These are phyloP conservation scores for Sphagnum tenellum DNA, from an alignment of 225 moss, liverwort and hornwort species.

Conservation along the genomic window DNA sequence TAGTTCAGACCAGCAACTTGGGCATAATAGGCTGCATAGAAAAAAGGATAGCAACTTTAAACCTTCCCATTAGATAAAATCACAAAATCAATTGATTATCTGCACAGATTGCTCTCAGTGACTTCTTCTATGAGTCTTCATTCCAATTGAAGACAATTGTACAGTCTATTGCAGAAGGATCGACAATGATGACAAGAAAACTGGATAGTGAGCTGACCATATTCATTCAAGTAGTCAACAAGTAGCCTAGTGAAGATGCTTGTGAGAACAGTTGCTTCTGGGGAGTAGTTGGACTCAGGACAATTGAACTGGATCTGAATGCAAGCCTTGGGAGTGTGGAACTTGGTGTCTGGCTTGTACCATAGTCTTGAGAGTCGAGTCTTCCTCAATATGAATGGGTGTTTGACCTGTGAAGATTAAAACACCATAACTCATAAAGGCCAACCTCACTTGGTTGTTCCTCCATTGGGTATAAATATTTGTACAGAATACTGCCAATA, in stretches of 20 bases:
- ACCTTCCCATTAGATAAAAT: not conserved
- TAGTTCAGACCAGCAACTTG: constrained; percentile 92
- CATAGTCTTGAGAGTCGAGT: constrained; percentile 79
- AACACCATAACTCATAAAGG: not conserved
- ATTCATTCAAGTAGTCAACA: constrained; percentile 91
- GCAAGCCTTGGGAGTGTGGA: constrained; percentile 82
- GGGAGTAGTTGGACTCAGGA: constrained; percentile 83
- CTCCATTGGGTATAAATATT: too few relatives aligned
- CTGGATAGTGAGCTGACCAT: constrained; percentile 38
- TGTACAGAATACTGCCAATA: too few relatives aligned
- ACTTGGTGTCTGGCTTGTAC: constrained; percentile 91
- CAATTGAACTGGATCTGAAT: constrained; percentile 91
- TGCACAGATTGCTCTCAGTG: too few relatives aligned
- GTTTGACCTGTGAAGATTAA: constrained; percentile 27
- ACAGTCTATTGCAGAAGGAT: too few relatives aligned
- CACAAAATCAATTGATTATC: too few relatives aligned
- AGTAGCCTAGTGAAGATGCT: constrained; percentile 88
- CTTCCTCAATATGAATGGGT: constrained; percentile 47
- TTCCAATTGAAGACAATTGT: too few relatives aligned
- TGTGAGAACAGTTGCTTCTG: constrained; percentile 82
- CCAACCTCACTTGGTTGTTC: too few relatives aligned
- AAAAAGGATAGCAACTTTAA: constrained; percentile 7
- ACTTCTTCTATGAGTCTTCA: too few relatives aligned
- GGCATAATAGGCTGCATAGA: constrained; percentile 83
- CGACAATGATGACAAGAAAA: not conserved